phyloP scores from a whole-genome alignment of 2,329 filamentous ascomycete species.

The Basipetospora chlamydospora region DNA sequence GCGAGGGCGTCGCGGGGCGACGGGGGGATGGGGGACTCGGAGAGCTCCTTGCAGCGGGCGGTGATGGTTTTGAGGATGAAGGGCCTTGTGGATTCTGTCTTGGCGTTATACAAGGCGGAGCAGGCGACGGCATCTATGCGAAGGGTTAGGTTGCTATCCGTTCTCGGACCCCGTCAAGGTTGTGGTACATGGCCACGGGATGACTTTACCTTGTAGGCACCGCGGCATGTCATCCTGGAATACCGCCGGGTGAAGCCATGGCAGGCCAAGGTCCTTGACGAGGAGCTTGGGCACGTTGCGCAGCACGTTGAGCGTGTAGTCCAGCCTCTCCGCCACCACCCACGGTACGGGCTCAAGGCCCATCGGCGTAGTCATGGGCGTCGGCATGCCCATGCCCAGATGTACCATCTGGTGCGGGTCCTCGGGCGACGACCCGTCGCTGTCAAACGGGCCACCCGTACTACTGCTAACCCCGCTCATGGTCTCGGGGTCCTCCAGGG shows the following conservation, averaged over 20 bases:
- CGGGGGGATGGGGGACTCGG: conserved; percentile 18
- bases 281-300: conserved; percentile 32
- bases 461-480: too few species aligned
- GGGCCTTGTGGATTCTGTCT: conserved; percentile 29
- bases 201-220: conserved; percentile 25
- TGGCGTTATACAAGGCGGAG: conserved; percentile 37
- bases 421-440: conserved; percentile 8
- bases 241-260: conserved; percentile 37
- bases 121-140: conserved; percentile 29
- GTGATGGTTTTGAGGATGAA: conserved; percentile 35
- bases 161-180: too few species aligned
- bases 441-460: neutral
- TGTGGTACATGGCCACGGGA: too few species aligned
- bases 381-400: neutral
- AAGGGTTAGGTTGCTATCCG: too few species aligned
- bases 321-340: conserved; percentile 18
- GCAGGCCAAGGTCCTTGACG: conserved; percentile 32
- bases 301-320: conserved; percentile 34
- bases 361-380: neutral
- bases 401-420: conserved; percentile 9
- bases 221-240: conserved; percentile 36
- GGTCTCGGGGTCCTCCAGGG: too few species aligned
- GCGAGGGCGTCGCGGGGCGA: conserved; percentile 19
- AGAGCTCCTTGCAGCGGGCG: conserved; percentile 26
- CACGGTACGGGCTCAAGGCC: conserved; percentile 12